Conservation (phyloP, 441 rosid species). For the Syzygium malaccense region DNA sequence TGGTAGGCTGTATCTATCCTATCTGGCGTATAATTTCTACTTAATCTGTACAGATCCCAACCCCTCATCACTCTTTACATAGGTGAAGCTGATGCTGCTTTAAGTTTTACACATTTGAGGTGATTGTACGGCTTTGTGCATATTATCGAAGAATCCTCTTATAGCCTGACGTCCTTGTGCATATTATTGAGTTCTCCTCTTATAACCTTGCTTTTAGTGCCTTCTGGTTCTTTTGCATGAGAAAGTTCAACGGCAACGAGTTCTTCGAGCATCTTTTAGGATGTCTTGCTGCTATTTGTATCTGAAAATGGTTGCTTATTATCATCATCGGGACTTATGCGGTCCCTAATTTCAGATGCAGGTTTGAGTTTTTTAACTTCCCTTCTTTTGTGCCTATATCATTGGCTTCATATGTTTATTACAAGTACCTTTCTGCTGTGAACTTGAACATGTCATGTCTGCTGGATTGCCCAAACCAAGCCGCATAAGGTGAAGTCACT, state of each 20-base stretch:
- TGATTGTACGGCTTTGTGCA: neutral
- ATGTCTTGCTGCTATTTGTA: neutral
- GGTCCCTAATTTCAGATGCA: neutral
- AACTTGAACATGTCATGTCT: neutral
- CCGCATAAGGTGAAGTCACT: neutral
- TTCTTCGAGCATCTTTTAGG: neutral
- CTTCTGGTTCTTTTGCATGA: neutral
- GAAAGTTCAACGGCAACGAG: neutral
- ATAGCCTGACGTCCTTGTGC: neutral
- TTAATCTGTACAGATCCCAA: neutral
- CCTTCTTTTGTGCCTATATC: neutral
- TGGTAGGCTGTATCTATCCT: neutral
- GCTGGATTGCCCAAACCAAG: neutral
- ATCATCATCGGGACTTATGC: neutral
- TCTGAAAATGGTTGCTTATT: neutral
- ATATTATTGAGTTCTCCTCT: neutral
- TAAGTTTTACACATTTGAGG: neutral
- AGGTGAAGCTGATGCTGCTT: neutral
- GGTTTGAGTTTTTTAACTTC: neutral
- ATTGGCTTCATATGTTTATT: neutral
- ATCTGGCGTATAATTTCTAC: neutral
- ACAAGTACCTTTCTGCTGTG: neutral
- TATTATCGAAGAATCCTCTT: neutral
- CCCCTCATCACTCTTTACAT: neutral
- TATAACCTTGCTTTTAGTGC: neutral